Evolutionary conservation across 345 rosid genomes (phyloP), one percentile per base, ranked within the genome.

Genomic region (Nephelium lappaceum): DNA sequence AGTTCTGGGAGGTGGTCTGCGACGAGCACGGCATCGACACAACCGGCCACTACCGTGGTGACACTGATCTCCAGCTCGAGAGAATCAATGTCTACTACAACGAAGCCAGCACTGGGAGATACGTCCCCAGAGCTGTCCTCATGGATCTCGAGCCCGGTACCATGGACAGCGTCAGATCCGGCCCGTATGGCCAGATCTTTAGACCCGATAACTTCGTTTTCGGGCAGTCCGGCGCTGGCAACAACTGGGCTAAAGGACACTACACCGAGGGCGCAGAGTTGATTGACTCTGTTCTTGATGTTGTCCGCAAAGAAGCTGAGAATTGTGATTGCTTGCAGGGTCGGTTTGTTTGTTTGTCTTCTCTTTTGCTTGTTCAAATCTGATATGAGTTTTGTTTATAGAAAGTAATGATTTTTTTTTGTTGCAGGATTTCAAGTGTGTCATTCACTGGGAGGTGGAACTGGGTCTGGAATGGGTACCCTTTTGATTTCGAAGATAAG

Each of bases 391-490:
- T 8, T 0, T 1, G 62, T 18, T 2, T 36, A 19, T 47, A 25
- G 24, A 49, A 42, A 71, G 27, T 25, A n/a, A 6, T 53, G 8
- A 43, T 43, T 11, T 77, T 38, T 14, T 51, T 8, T 69, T 79
- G 77, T 69, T 79, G 77, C 77, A 87, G 91, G 92, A 49, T 91
- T 87, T 74, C 95, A 89, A 83, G 87, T 89, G 16, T 91, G 92
- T 64, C 94, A 91, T 81, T 91, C 94, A 0, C 71, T 89, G 24
- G 93, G 91, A 61, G 91, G 92, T 84, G 94, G 92, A 21, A 91
- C 92, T 11, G 91, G 91, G 2, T 91, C 92, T 23, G 90, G 92
- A 0, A 91, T 91, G 91, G 92, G 94, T 47, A 89, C 92, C 5
- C 89, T 91, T 21, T 76, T 91, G 84, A 89, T 91, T 53, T 89